Base-by-base conservation (phyloP, 495 filamentous ascomycete genomes). In the Aspergillus diversus region DNA sequence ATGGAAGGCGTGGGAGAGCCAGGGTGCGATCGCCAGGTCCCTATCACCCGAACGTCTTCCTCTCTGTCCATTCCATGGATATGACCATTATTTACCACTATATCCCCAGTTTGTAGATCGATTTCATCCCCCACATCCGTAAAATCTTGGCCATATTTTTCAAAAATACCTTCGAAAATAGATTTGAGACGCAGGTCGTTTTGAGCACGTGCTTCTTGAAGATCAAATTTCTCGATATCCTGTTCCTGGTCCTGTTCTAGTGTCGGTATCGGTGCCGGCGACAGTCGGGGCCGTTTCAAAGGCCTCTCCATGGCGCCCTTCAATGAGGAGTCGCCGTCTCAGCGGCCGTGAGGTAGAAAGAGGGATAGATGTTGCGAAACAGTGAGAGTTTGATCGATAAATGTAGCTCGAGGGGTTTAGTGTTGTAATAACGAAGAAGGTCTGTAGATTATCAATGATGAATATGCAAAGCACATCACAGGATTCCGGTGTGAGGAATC, bases 51-150 rank as follows among this genome's bases (percentile, higher is more conserved):
- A 27, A 71, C 66, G 60, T 86, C 84, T 21, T 73, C 76, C 49
- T 88, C 85, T 47, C 78, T 71, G 9, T 75, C 72, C 73, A 92
- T 80, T 21, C 81, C 78, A 34, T 78, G 56, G 46, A 96, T 69
- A 78, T 97, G 93, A 4, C 95, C 93, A 81, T 96, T 93, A 72
- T 97, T 82, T 35, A 97, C 88, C 13, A 94, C 81, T 33, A 99
- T 87, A 49, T 90, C 78, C 21, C 90, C 92, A 0, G 89, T 95
- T 59, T 79, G 75, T 27, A 92, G 74, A 75, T 95, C 90, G 65
- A 96, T 89, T 74, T 92, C 91, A 68, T 95, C 92, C 15, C 87
- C 92, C 33, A 92, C 79, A 33, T 87, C 90, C 5, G 84, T 85
- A 68, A 96, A 97, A 74, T 97, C 89, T 66, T 83, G 85, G 21